These are phyloP conservation scores for Vitis vinifera DNA, from an alignment of 164 flowering plant species.

Conservation along the genomic window DNA sequence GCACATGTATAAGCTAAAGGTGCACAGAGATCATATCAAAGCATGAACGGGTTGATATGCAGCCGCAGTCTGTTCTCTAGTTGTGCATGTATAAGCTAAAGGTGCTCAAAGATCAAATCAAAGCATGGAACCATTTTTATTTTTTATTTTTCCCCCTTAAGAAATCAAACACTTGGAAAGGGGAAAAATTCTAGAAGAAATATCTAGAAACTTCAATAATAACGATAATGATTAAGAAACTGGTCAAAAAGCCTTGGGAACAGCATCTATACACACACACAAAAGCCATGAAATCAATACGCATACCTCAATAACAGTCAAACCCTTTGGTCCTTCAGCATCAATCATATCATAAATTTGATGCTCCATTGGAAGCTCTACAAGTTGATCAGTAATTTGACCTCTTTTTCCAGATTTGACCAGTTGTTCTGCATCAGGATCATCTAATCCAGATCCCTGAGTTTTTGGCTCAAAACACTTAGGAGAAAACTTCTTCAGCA, in stretches of 20 bases:
- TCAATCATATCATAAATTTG: constrained; percentile 86
- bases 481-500: constrained; percentile 54
- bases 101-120: background rate
- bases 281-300: background rate
- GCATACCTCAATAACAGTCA: constrained; percentile 57
- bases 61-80: no score
- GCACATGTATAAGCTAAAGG: background rate
- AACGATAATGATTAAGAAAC: background rate
- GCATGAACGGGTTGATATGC: background rate
- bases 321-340: constrained; percentile 70
- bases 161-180: no score
- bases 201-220: no score
- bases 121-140: constrained; percentile 1
- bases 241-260: background rate
- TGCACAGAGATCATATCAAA: background rate
- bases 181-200: no score
- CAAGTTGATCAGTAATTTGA: constrained; percentile 61
- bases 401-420: constrained; percentile 43
- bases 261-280: background rate
- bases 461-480: constrained; percentile 45
- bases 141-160: background rate
- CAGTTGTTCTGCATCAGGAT: constrained; percentile 32
- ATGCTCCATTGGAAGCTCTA: constrained; percentile 83
- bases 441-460: constrained; percentile 34
- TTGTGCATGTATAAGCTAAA: background rate